phyloP scores from a whole-genome alignment of 169 alveolate genomes.

The Plasmodium gonderi region DNA sequence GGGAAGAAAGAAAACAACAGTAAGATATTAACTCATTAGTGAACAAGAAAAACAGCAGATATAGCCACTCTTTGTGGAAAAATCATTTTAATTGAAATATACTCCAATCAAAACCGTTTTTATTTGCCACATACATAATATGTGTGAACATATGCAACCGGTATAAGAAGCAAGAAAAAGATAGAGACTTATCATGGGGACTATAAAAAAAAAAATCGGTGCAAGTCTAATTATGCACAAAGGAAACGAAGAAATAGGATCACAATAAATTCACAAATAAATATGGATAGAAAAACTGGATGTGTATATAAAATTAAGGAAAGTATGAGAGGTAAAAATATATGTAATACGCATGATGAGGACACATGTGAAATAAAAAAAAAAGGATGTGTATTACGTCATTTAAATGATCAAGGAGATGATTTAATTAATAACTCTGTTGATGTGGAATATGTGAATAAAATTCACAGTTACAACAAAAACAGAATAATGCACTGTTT shows the following conservation, averaged over 20 bases:
- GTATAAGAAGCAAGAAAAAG: not conserved
- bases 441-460: not conserved
- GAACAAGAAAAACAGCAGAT: not conserved
- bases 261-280: not conserved
- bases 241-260: not conserved
- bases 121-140: no score
- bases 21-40: not conserved
- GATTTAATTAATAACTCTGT: not conserved
- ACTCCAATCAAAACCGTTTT: not conserved
- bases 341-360: not conserved
- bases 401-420: not conserved
- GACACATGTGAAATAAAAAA: not conserved
- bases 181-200: not conserved
- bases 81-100: not conserved
- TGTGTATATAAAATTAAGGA: slow-evolving; percentile 1
- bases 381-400: not conserved
- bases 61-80: not conserved
- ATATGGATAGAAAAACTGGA: not conserved
- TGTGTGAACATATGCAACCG: no score
- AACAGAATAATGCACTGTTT: not conserved
- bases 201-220: not conserved
- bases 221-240: not conserved
- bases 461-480: not conserved
- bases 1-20: not conserved
- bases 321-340: not conserved